Base-by-base conservation (phyloP, 1,284 basidiomycete species). In the Fomitopsis schrenkii region DNA sequence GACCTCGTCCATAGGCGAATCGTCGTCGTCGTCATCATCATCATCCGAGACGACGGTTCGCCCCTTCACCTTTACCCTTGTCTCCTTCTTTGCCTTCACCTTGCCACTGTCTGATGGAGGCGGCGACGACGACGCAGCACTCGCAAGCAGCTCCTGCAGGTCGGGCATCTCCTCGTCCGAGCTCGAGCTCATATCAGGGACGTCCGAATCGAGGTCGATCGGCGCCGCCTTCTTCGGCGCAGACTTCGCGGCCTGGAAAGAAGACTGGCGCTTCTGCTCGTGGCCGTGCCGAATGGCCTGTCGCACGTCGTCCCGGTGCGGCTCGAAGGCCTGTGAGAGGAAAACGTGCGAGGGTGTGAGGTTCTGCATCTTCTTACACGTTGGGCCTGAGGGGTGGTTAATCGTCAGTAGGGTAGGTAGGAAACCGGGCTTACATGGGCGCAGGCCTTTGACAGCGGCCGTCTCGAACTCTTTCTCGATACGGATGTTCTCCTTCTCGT, bases 301-400 rank as follows among this genome's bases (percentile, higher is more conserved):
- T 10, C 65, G 63, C 8, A 77, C 60, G 30, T 74, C 74, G 9
- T 75, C 72, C 0, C 63, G 58, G 0, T 77, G 75, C 0, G 87
- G 85, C 64, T 86, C 80, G 64, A 88, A 88, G 2, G 85, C 83
- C 4, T 75, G 70, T 2, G 80, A 75, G 58, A 77, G 78, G 77
- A 87, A 89, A 26, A 84, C 72, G 52, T 79, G 78, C 36, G 75
- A 72, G 0, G 74, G 71, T 0, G 71, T 73, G n/a, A 86, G 71
- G 67, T 85, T 80, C 58, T 74, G 75, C 83, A 84, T 83, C 72
- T 80, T 81, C 71, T 80, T 82, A 74, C 85, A 86, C 0, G 78
- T 82, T 6, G 85, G 85, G 64, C 83, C 84, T 85, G 59, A 2
- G 30, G 30, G 30, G 30, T 33, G 30, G 30, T 33, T 8, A 33